Base-by-base conservation (phyloP, 768 basidiomycete genomes). In the Strobilomyces dryophilus region DNA sequence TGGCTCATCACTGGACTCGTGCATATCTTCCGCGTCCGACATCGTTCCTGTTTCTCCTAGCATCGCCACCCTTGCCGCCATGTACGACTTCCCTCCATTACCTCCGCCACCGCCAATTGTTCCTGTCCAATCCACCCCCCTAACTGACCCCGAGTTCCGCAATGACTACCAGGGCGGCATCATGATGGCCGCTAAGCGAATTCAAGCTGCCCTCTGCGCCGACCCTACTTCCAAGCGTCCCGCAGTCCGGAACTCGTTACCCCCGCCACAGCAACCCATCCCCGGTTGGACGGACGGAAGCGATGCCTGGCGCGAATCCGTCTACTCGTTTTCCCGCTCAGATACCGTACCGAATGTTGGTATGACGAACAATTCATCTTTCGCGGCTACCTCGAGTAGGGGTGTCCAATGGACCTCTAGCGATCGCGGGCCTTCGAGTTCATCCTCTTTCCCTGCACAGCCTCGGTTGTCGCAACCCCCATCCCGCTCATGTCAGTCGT, bases 221-320 rank as follows among this genome's bases (percentile, higher is more conserved):
- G 71, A 73, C 21, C 74, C 78, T 27, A 49, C 61, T 21, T 56
- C 66, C 12, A 77, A 76, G 61, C 73, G 75, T 54, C 62, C 64
- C 7, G 54, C 56, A 1, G 63, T 70, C 12, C 71, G 72, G 35
- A 60, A 66, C 34, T 60, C 57, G 53, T 42, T 62, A 6, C 73
- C 69, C 43, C 74, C 74, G 21, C 68, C 72, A 7, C 68, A 69
- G 53, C 68, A 71, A 64, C 66, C 71, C 17, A 76, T 85, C 29
- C 81, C 83, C 0, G 86, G 86, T 14, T 87, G 86, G 86, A 84
- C 79, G 2, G 85, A 87, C 55, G 81, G 82, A 47, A 77, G 75
- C 21, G 73, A 81, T 50, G 82, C 79, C 0, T 88, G 86, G 86
- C 81, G 86, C n/a, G 72, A 82, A 1, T 72, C 74, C 5, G 77